These are phyloP conservation scores for Candida tammaniensis DNA, from an alignment of 805 yeast species.

Conservation along the genomic window DNA sequence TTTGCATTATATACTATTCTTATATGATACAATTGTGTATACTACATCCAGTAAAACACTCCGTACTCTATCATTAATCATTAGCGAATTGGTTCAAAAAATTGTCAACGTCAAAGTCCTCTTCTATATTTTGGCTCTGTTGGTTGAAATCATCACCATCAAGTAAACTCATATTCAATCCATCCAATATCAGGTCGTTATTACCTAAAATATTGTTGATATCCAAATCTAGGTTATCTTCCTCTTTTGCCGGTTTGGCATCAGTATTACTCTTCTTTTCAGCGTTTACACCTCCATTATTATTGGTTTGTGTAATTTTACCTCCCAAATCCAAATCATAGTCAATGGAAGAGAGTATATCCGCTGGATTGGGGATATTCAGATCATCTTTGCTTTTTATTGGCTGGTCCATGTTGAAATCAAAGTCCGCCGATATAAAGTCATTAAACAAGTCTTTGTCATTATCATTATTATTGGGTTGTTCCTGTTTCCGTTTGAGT, in stretches of 20 bases:
- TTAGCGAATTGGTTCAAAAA: constrained; percentile 43
- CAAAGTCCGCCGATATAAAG: constrained; percentile 16
- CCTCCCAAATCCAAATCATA: constrained; percentile 9
- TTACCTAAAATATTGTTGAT: constrained; percentile 37
- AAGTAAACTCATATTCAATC: constrained; percentile 38
- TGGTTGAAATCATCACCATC: constrained; percentile 16
- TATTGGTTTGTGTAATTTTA: background rate
- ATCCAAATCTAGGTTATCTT: constrained; percentile 21
- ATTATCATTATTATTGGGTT: constrained; percentile 13
- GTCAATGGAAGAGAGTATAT: constrained; percentile 13
- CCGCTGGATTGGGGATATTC: constrained; percentile 14
- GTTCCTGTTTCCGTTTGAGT: constrained; percentile 17
- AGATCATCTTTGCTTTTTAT: constrained; percentile 2
- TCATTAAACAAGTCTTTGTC: constrained; percentile 15
- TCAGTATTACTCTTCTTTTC: constrained; percentile 1
- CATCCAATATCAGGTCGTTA: constrained; percentile 41
- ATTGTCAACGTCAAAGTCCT: constrained; percentile 45
- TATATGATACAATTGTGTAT: too few species aligned
- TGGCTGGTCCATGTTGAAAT: constrained; percentile 16
- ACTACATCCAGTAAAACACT: too few species aligned
- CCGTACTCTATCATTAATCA: constrained; percentile 22
- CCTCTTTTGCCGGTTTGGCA: constrained; percentile 2
- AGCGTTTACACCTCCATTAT: background rate
- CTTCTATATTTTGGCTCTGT: constrained; percentile 22
- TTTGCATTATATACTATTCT: too few species aligned